Base-by-base conservation (phyloP, 306 rosid species). In the Rosa multiflora region DNA sequence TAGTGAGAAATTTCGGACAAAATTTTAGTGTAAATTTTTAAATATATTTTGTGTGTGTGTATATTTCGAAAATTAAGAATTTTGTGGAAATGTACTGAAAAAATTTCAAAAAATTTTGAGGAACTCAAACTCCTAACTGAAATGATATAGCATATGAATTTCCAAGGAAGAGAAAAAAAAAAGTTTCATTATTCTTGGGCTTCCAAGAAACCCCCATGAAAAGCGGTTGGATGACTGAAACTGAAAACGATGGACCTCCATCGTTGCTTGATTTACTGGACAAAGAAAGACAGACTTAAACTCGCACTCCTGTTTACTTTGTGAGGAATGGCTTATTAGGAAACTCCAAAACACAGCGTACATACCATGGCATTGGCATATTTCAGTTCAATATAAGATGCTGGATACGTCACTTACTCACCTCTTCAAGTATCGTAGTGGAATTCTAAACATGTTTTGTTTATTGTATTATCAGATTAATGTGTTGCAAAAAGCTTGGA, bases 211-310 rank as follows among this genome's bases (percentile, higher is more conserved):
- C 76, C 72, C 76, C 86, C 80, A 78, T 67, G 67, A 68, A 67
- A 68, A 39, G n/a, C 68, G 82, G 82, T 61, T 82, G 67, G 17
- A 81, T 10, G 59, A 80, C 53, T 40, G 37, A 17, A 61, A 17
- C 37, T 53, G 67, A 18, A 53, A 4, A 13, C 29, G 29, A 52
- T 17, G 61, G 21, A 53, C 3, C 3, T 53, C 20, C 23, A 18
- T 53, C 10, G 61, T 53, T 53, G 61, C 61, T 53, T 20, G 26
- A 20, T 20, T 20, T 53, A 53, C 21, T 53, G 61, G 6, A 46
- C 67, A 58, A 11, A 18, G 56, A 42, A 56, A 52, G 3, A 14
- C 55, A 59, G 55, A 59, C 55, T 21, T 40, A 43, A 75, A 59
- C 43, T 75, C n/a, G 17, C 9, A 44, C 55, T 75, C 23, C 5